These are phyloP conservation scores for Calonectria ilicicola DNA, from an alignment of 2,329 filamentous ascomycete genomes.

Conservation along the genomic window DNA sequence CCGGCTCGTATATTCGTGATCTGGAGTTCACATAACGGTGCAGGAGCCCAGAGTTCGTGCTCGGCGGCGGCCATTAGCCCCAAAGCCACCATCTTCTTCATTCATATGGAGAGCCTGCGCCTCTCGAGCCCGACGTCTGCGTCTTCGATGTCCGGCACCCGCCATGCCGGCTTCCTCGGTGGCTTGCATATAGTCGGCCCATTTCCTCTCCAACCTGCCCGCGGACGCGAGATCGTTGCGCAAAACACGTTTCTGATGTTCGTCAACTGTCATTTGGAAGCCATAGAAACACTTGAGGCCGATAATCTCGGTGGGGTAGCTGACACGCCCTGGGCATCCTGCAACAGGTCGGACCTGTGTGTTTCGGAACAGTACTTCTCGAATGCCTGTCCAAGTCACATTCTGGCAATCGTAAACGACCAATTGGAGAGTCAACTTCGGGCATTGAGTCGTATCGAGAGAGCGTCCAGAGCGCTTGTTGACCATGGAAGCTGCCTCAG, in stretches of 20 bases:
- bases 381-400: slow-evolving; percentile 91
- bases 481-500: slow-evolving; percentile 86
- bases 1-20: background rate
- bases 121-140: slow-evolving; percentile 83
- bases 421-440: slow-evolving; percentile 76
- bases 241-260: slow-evolving; percentile 89
- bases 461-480: slow-evolving; percentile 68
- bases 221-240: slow-evolving; percentile 81
- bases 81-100: slow-evolving; percentile 78
- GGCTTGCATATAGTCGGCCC: slow-evolving; percentile 94
- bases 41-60: slow-evolving; percentile 74
- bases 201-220: slow-evolving; percentile 85
- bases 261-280: slow-evolving; percentile 94
- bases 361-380: slow-evolving; percentile 88
- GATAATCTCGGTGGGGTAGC: slow-evolving; percentile 83
- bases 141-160: slow-evolving; percentile 74
- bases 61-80: slow-evolving; percentile 66
- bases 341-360: slow-evolving; percentile 73
- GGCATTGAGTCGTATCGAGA: slow-evolving; percentile 53
- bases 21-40: slow-evolving; percentile 68
- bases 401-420: slow-evolving; percentile 93
- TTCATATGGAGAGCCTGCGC: slow-evolving; percentile 84
- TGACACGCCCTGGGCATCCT: slow-evolving; percentile 53
- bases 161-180: slow-evolving; percentile 83
- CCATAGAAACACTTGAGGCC: slow-evolving; percentile 93